A percentile compares a stretch with the other conserved stretches of the same genome.
Evolutionary conservation across 1,284 basidiomycete genomes (phyloP).

Genomic region (Moesziomyces aphidis): DNA sequence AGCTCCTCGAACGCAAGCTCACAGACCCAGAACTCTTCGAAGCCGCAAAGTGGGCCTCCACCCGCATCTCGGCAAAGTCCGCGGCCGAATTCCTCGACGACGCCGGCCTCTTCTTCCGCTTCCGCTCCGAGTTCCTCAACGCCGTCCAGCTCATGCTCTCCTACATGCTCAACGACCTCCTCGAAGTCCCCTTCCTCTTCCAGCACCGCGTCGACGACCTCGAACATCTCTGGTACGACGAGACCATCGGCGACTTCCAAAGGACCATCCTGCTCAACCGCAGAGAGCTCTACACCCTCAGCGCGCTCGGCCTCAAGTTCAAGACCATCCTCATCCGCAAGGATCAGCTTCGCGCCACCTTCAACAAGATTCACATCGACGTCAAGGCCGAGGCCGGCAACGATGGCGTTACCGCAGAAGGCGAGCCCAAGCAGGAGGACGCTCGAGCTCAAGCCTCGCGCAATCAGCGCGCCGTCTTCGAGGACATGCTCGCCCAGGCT

Average conservation of each 20-base stretch:
- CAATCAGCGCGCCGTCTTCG: slow-evolving; percentile 40
- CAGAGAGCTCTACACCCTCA: slow-evolving; percentile 72
- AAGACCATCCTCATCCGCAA: slow-evolving; percentile 61
- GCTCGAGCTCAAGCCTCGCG: slow-evolving; percentile 12
- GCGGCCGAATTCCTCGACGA: slow-evolving; percentile 74
- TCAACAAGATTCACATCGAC: slow-evolving; percentile 68
- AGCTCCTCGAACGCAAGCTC: slow-evolving; percentile 75
- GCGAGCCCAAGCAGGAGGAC: slow-evolving; percentile 2
- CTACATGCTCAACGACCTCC: slow-evolving; percentile 84
- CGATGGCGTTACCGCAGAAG: slow-evolving; percentile 72
- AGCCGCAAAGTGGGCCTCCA: slow-evolving; percentile 89
- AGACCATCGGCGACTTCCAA: slow-evolving; percentile 30
- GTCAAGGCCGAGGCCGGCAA: slow-evolving; percentile 78
- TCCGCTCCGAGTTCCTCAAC: slow-evolving; percentile 78
- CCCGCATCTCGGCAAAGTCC: slow-evolving; percentile 77
- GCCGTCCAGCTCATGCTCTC: slow-evolving; percentile 84
- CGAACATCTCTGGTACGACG: slow-evolving; percentile 73
- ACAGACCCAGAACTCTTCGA: slow-evolving; percentile 79
- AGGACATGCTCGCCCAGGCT: slow-evolving; percentile 67
- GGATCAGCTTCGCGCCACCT: slow-evolving; percentile 58
- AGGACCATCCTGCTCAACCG: slow-evolving; percentile 58
- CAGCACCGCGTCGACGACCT: slow-evolving; percentile 92
- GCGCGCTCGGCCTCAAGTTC: slow-evolving; percentile 73
- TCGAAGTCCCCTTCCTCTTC: slow-evolving; percentile 96
- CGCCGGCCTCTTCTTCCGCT: slow-evolving; percentile 74